A percentile compares a stretch with the other conserved stretches of the same genome.
These are phyloP conservation scores for Talaromyces atroroseus DNA, from an alignment of 2,329 filamentous ascomycete genomes.

Conservation along the genomic window DNA sequence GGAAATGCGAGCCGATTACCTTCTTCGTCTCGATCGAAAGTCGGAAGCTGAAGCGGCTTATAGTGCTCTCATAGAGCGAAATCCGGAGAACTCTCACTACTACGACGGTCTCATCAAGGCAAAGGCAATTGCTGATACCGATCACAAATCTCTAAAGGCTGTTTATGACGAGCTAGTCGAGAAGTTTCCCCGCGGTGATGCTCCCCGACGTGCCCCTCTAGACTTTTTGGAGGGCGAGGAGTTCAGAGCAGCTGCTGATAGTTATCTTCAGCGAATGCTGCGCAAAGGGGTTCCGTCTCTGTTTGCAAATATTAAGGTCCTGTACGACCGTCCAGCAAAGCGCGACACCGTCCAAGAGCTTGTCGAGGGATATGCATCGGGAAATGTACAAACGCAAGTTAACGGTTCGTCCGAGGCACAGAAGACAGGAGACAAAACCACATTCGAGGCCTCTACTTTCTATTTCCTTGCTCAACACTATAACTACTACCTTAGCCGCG, in stretches of 20 bases:
- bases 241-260: slow-evolving; percentile 71
- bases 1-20: slow-evolving; percentile 80
- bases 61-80: slow-evolving; percentile 72
- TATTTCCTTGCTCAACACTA: slow-evolving; percentile 98
- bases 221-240: slow-evolving; percentile 81
- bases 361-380: slow-evolving; percentile 70
- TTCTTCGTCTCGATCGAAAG: slow-evolving; percentile 68
- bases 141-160: slow-evolving; percentile 61
- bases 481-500: slow-evolving; percentile 82
- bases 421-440: slow-evolving; percentile 48
- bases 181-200: slow-evolving; percentile 78
- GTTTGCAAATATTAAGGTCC: slow-evolving; percentile 91
- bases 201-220: slow-evolving; percentile 76
- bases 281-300: slow-evolving; percentile 91
- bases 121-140: slow-evolving; percentile 57
- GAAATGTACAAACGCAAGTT: slow-evolving; percentile 41
- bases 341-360: slow-evolving; percentile 68
- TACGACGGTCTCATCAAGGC: slow-evolving; percentile 71
- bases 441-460: slow-evolving; percentile 70
- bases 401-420: slow-evolving; percentile 46
- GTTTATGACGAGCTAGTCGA: slow-evolving; percentile 77
- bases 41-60: slow-evolving; percentile 80
- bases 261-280: slow-evolving; percentile 77
- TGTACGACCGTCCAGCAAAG: slow-evolving; percentile 76
- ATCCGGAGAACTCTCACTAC: slow-evolving; percentile 80